Base-by-base conservation (phyloP, 2,329 filamentous ascomycete species). In the Colletotrichum sp. region DNA sequence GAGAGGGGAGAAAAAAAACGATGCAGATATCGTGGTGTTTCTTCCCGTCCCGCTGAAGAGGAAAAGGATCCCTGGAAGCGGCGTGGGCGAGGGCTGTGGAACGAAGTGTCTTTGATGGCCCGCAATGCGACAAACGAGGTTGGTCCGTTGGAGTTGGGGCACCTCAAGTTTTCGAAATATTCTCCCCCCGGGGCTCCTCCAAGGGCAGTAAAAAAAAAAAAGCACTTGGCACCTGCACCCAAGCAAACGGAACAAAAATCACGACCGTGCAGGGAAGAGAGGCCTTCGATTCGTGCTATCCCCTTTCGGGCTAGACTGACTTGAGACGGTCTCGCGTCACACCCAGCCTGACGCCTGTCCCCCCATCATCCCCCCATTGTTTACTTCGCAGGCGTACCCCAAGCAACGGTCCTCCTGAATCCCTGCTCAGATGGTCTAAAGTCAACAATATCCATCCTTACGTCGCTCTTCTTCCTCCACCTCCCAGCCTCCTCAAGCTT, bases 331-430 rank as follows among this genome's bases (percentile, higher is more conserved):
- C 75, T 69, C 70, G 63, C 62, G 75, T 78, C 77, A 78, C 75
- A 64, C 30, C 39, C 16, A 26, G 28, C 30, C 64, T 71, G 70
- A 64, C 71, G 74, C 32, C 63, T 74, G 77, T 78, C 39, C 39
- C 39, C 77, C 77, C 77, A 76, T 78, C 75, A 62, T 65, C 24
- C 12, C 63, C 64, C 64, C 64, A 77, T 77, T 83, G 81, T 83
- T 83, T 83, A 82, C 81, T 81, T 81, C 21, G 72, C 76, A 73
- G 76, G 77, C 62, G 59, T 74, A 72, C 67, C 80, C 81, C 78
- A 74, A 77, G 81, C 81, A 83, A 83, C 81, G 77, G 78, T 73
- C 34, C 24, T 73, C 59, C 66, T 67, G 36, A 55, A 75, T 66
- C 75, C 71, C 71, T 75, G 71, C 63, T 63, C 75, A 64, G 57